These are phyloP conservation scores for Thalia dealbata DNA, from an alignment of 176 grass and related monocot species.

Conservation along the genomic window DNA sequence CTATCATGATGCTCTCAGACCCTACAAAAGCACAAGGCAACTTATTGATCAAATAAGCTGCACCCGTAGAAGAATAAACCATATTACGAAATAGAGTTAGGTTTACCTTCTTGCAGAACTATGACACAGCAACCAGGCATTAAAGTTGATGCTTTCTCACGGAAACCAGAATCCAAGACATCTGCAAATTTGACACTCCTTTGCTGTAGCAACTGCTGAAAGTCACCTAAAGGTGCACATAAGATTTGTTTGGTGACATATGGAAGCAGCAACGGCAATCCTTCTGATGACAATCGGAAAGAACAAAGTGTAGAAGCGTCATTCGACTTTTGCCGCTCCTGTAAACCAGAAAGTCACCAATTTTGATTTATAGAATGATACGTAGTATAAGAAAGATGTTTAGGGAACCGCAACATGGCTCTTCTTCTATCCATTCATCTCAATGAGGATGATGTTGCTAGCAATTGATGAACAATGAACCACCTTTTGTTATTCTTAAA, in stretches of 20 bases:
- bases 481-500: too few species aligned
- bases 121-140: constrained; percentile 71
- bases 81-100: not conserved
- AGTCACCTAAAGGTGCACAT: constrained; percentile 49
- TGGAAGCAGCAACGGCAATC: constrained; percentile 73
- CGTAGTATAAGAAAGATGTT: too few species aligned
- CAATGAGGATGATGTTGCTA: too few species aligned
- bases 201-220: constrained; percentile 77
- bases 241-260: constrained; percentile 82
- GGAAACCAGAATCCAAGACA: constrained; percentile 62
- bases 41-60: not conserved
- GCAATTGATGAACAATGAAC: too few species aligned
- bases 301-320: constrained; percentile 52
- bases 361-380: too few species aligned
- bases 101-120: constrained; percentile 55
- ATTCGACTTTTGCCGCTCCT: constrained; percentile 81
- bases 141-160: constrained; percentile 52
- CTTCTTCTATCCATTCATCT: too few species aligned
- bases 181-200: constrained; percentile 77
- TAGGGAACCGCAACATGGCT: too few species aligned
- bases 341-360: not conserved
- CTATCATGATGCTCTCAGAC: constrained; percentile 33
- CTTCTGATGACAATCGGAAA: constrained; percentile 91
- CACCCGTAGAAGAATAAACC: not conserved
- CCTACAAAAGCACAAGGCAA: constrained; percentile 22